Evolutionary conservation across 2,329 filamentous ascomycete species (phyloP), one percentile per base, ranked within the genome.

Genomic region (Nannizziopsis arthrosporioides): DNA sequence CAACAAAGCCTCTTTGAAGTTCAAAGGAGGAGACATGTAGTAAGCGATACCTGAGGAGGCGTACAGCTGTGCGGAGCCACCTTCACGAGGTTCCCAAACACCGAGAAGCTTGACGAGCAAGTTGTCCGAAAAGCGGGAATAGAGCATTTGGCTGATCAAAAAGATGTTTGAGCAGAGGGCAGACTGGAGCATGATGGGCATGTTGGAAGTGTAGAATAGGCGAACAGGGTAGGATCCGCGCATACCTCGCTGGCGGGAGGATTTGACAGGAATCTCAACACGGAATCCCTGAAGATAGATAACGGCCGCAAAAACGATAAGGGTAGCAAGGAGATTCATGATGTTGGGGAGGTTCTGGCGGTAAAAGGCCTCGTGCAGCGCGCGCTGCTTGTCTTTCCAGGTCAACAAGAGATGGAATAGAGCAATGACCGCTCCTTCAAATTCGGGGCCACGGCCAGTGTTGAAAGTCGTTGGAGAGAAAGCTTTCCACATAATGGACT

Each of bases 151-250:
- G 67, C 85, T 92, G 74, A 98, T 88, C 56, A 98, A 76, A 82
- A 98, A 98, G 72, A 98, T 81, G 78, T 98, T 98, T 77, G 90
- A 95, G 58, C 87, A 94, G 59, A 98, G 81, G 59, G 92, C 92
- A 42, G 90, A 96, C 76, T 98, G 93, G 68, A 98, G 79, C 92
- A 98, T 98, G 73, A 98, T 98, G 66, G 92, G 92, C 93, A 98
- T 98, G 84, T 98, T 98, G 69, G 89, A 95, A 66, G 92, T 98
- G 76, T 98, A 98, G 81, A 98, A 98, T 52, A 98, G 85, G 64
- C 93, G 90, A 69, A 98, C 81, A 62, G 92, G 92, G 80, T 96
- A 98, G 36, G 89, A 94, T 63, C 90, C 93, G 63, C 92, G 90
- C 68, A 94, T 92, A 71, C 92, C 92, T 77, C 92, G 89, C 80